Base-by-base conservation (phyloP, 2,329 filamentous ascomycete genomes). In the Fusarium tanahbumbuense region DNA sequence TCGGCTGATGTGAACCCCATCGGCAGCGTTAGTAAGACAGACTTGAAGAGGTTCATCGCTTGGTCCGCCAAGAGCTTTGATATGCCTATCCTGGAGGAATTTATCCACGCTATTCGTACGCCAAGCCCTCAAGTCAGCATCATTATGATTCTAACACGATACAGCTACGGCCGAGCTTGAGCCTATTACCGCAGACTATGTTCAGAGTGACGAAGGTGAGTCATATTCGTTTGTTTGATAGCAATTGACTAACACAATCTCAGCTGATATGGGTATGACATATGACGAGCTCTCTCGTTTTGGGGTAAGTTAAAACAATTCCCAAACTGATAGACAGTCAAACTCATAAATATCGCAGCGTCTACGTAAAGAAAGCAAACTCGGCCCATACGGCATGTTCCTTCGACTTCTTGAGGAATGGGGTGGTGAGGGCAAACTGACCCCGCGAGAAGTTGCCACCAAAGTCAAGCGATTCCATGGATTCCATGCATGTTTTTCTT, bases 21-120 rank as follows among this genome's bases (percentile, higher is more conserved):
- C 6, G 72, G 74, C 70, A 68, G 67, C 2, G 65, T 76, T 6
- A 68, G 64, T 44, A 92, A 92, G 76, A 87, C 84, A 3, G 91
- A 92, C 25, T 82, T 92, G 3, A 91, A 89, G 74, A 78, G 83
- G 15, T 92, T 93, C 77, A 89, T 92, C 64, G 78, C 78, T 40
- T 92, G 86, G 82, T 83, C 87, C 2, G 76, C 81, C 28, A 79
- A 79, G 37, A 79, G 82, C 28, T 92, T 91, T 77, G 77, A 84
- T 6, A 81, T 92, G 5, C 89, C 89, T 0, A 87, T 91, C 50
- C 82, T 92, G 22, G 77, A 85, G 13, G 84, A 87, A 12, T 93
- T 93, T 77, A 79, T 93, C 48, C 81, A 85, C 46, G 89, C 87
- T 1, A 83, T 80, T 1, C 87, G 87, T 13, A 87, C 84, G 0